phyloP scores from a whole-genome alignment of 495 filamentous ascomycete genomes.

The Trichoderma asperelloides region DNA sequence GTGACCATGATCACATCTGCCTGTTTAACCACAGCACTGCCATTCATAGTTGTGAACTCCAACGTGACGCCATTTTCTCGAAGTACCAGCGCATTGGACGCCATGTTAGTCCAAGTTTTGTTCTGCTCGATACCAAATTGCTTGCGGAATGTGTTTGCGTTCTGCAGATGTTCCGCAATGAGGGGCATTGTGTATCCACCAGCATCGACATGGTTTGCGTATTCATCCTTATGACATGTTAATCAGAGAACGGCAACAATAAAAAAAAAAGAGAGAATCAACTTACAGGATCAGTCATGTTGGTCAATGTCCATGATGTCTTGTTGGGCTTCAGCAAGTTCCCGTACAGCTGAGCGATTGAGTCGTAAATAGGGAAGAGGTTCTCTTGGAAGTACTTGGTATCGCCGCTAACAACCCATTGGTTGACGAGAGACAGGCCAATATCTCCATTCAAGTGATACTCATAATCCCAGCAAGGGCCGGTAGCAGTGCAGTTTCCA shows the following conservation, averaged over 20 bases:
- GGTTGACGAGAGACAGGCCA: conserved; percentile 51
- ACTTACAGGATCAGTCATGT: conserved; percentile 1
- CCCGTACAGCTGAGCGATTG: background rate
- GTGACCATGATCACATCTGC: conserved; percentile 50
- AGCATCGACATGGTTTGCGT: conserved; percentile 1
- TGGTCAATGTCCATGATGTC: background rate
- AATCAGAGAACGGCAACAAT: background rate
- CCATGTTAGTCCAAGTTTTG: conserved; percentile 28
- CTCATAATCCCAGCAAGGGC: conserved; percentile 53
- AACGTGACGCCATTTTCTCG: conserved; percentile 46
- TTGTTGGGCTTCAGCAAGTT: background rate
- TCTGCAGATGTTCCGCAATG: background rate
- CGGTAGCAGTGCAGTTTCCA: conserved; percentile 52
- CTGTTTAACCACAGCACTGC: conserved; percentile 48
- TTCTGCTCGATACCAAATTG: conserved; percentile 16
- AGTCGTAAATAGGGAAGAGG: background rate
- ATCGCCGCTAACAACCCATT: background rate
- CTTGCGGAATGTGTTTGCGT: background rate
- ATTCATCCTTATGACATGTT: background rate
- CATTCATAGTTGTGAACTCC: conserved; percentile 55
- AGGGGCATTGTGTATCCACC: conserved; percentile 5
- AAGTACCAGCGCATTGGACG: conserved; percentile 22
- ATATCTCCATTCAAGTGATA: conserved; percentile 53
- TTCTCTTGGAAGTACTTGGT: background rate
- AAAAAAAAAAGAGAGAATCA: background rate